A percentile compares a stretch with the other conserved stretches of the same genome.
Conservation (phyloP, 495 filamentous ascomycete species). For the Tuber aestivum region DNA sequence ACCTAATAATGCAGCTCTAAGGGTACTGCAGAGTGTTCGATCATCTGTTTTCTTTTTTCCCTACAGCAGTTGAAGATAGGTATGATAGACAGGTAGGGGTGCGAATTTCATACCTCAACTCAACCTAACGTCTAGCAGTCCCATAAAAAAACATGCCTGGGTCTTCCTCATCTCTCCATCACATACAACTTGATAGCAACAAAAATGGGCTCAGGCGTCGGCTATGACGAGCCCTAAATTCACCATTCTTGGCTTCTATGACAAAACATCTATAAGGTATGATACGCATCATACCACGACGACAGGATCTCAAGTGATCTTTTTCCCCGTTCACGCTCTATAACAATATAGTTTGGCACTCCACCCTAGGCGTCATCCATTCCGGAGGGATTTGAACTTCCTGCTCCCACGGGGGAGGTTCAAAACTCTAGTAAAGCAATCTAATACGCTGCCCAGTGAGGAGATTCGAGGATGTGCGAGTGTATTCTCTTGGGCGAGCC, state of each 20-base stretch:
- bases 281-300: too few relatives aligned
- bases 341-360: background rate
- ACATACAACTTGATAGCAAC: background rate
- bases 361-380: background rate
- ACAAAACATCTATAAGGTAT: too few relatives aligned
- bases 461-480: too few relatives aligned
- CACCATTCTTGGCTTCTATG: too few relatives aligned
- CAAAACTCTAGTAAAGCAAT: background rate
- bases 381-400: background rate
- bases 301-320: background rate
- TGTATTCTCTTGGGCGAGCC: background rate
- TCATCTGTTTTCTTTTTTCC: background rate
- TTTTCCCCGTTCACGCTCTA: background rate
- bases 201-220: background rate
- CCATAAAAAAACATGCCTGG: too few relatives aligned
- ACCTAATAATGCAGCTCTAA: background rate
- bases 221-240: background rate
- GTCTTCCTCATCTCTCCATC: background rate
- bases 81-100: background rate
- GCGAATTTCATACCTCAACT: background rate
- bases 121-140: too few relatives aligned
- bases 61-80: too few relatives aligned
- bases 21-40: background rate
- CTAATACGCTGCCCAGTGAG: background rate
- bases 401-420: background rate